Base-by-base conservation (phyloP, 2,329 filamentous ascomycete species). In the Trichoderma oligosporum region DNA sequence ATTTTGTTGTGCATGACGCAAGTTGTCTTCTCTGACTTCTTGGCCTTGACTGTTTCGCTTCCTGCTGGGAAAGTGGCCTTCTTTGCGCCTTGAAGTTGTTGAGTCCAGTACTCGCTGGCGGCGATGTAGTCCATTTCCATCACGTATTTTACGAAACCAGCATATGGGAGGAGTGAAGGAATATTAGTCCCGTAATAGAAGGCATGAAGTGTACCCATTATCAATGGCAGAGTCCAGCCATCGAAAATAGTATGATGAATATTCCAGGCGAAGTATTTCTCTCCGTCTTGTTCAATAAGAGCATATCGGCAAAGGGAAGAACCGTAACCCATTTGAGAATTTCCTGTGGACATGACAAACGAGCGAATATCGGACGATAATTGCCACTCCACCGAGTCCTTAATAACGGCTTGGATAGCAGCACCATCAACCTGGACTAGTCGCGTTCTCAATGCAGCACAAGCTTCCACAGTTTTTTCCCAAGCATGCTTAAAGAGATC, bases 391-490 rank as follows among this genome's bases (percentile, higher is more conserved):
- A 36, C 47, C 2, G 61, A 56, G 33, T 55, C 59, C 6, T 52
- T 58, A 4, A 65, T 41, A 8, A 65, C 35, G 20, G 61, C 42
- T 22, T 63, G 52, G 36, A 54, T 35, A 9, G 52, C 27, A 24
- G 36, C 22, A 11, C 60, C 57, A 33, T 62, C 47, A 27, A 60
- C 56, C 18, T 49, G 51, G 7, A 64, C 56, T 7, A 66, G 60
- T 16, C 65, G 57, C 1, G 65, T 64, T 27, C 64, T 56, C 1
- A 66, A 38, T 12, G 61, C 61, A 4, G 60, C 49, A 27, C 63
- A 64, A 9, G 45, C 24, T 8, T 60, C 42, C 2, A 65, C 55
- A 1, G 58, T 60, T 1, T 59, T 36, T 20, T 64, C 59, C 64
- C 64, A 66, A 2, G 59, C 58, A 7, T 14, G 24, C 27, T 41